These are phyloP conservation scores for Castanopsis chinensis DNA, from an alignment of 306 rosid species.

Conservation along the genomic window DNA sequence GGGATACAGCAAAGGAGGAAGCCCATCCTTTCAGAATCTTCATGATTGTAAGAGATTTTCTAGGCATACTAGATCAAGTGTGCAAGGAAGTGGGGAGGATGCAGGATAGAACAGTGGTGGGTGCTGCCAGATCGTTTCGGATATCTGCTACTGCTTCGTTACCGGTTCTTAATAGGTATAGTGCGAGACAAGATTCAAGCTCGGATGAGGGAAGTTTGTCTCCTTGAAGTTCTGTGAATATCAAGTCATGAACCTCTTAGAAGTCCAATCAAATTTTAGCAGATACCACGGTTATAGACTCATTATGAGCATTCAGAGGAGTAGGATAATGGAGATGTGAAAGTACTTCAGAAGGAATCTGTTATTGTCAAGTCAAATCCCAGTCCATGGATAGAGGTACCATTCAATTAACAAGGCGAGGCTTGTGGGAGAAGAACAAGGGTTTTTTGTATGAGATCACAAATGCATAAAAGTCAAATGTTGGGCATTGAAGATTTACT, in stretches of 20 bases:
- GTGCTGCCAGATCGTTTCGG: constrained; percentile 86
- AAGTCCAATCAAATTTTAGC: constrained; percentile 31
- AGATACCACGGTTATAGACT: constrained; percentile 18
- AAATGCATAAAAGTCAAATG: constrained; percentile 7
- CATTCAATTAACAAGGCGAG: constrained; percentile 7
- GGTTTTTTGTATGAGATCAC: constrained; percentile 14
- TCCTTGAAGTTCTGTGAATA: constrained; percentile 46
- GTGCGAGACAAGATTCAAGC: constrained; percentile 59
- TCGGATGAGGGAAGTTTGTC: constrained; percentile 95
- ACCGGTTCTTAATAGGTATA: constrained; percentile 87
- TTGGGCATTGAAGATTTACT: constrained; percentile 19
- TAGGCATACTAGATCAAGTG: constrained; percentile 72
- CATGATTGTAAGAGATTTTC: constrained; percentile 91
- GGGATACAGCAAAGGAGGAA: constrained; percentile 82
- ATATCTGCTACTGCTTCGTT: constrained; percentile 71
- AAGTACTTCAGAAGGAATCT: constrained; percentile 27
- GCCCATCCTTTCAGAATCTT: constrained; percentile 96
- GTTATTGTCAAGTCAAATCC: constrained; percentile 18
- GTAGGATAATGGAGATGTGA: constrained; percentile 17
- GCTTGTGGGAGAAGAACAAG: constrained; percentile 17
- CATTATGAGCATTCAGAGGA: constrained; percentile 28
- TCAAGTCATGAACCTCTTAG: constrained; percentile 36
- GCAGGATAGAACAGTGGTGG: constrained; percentile 79
- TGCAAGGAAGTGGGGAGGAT: constrained; percentile 93
- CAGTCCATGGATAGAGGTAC: constrained; percentile 15